A percentile compares a stretch with the other conserved stretches of the same genome.
These are phyloP conservation scores for Candida succiphila DNA, from an alignment of 805 yeast genomes.

Conservation along the genomic window DNA sequence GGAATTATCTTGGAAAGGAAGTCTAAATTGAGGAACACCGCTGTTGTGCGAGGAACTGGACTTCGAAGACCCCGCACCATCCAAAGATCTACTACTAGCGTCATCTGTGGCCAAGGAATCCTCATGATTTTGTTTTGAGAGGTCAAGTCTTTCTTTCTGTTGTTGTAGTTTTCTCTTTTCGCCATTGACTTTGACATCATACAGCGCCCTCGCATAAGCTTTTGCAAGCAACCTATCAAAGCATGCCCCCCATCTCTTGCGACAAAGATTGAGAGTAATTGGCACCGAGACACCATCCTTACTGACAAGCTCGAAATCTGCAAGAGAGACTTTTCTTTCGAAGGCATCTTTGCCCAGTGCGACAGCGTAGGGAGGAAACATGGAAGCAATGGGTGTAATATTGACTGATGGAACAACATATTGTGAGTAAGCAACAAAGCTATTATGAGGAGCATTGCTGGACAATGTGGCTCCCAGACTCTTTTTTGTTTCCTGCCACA, in stretches of 20 bases:
- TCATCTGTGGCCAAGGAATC: too few relatives aligned
- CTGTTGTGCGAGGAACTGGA: too few relatives aligned
- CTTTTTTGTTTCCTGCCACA: not conserved
- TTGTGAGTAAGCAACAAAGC: slow-evolving; percentile 63
- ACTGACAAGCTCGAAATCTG: slow-evolving; percentile 65
- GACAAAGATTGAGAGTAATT: slow-evolving; percentile 47
- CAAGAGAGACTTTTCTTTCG: slow-evolving; percentile 51
- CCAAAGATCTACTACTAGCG: too few relatives aligned
- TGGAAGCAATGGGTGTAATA: slow-evolving; percentile 56
- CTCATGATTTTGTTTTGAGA: not conserved
- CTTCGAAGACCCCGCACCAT: too few relatives aligned
- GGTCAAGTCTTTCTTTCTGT: not conserved
- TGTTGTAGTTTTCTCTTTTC: slow-evolving; percentile 1
- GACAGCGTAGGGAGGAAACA: slow-evolving; percentile 69
- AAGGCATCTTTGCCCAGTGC: slow-evolving; percentile 69
- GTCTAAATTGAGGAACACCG: slow-evolving; percentile 44
- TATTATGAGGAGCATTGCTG: slow-evolving; percentile 8
- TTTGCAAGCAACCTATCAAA: slow-evolving; percentile 53
- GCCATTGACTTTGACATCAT: slow-evolving; percentile 6
- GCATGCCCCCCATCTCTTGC: slow-evolving; percentile 71
- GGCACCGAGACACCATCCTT: slow-evolving; percentile 63
- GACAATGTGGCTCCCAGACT: not conserved
- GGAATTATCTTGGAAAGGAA: slow-evolving; percentile 54
- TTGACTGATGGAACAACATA: slow-evolving; percentile 67
- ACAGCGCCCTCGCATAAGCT: slow-evolving; percentile 53